These are phyloP conservation scores for Berkeleyomyces basicola DNA, from an alignment of 2,329 filamentous ascomycete genomes.

Conservation along the genomic window DNA sequence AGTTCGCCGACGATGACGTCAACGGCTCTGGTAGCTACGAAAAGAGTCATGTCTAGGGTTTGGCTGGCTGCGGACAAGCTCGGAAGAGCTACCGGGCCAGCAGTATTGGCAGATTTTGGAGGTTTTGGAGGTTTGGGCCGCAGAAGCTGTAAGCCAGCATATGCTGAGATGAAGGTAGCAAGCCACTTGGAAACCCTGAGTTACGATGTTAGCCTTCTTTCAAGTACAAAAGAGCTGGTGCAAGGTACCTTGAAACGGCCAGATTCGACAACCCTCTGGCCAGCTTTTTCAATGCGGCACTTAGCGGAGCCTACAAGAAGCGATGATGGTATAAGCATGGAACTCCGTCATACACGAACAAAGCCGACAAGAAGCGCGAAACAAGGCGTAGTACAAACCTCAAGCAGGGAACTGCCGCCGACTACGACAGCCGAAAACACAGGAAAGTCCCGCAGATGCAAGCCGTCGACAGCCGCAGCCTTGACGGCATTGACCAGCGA, in stretches of 20 bases:
- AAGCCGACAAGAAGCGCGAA: neutral
- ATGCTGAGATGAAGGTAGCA: conserved; percentile 42
- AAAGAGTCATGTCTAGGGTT: conserved; percentile 71
- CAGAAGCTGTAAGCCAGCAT: conserved; percentile 38
- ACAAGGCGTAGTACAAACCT: conserved; percentile 23
- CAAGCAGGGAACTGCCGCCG: conserved; percentile 43
- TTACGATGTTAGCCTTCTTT: neutral
- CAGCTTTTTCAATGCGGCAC: conserved; percentile 8
- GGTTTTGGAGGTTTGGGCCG: conserved; percentile 33
- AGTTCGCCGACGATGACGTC: conserved; percentile 52
- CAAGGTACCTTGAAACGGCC: conserved; percentile 6
- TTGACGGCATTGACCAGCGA: conserved; percentile 6
- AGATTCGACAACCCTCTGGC: conserved; percentile 5
- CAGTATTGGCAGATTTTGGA: conserved; percentile 21
- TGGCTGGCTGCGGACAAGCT: conserved; percentile 30
- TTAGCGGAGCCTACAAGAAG: conserved; percentile 6
- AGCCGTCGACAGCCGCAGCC: conserved; percentile 31
- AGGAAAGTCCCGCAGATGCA: conserved; percentile 41
- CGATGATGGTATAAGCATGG: neutral
- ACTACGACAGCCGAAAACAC: conserved; percentile 45
- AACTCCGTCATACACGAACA: neutral
- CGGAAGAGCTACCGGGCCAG: conserved; percentile 22
- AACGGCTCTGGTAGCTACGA: conserved; percentile 52
- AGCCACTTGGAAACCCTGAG: conserved; percentile 26
- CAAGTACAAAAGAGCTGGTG: neutral